Evolutionary conservation across 805 yeast genomes (phyloP), one percentile per base, ranked within the genome.

Genomic region (Cyberlindnera lachancei): DNA sequence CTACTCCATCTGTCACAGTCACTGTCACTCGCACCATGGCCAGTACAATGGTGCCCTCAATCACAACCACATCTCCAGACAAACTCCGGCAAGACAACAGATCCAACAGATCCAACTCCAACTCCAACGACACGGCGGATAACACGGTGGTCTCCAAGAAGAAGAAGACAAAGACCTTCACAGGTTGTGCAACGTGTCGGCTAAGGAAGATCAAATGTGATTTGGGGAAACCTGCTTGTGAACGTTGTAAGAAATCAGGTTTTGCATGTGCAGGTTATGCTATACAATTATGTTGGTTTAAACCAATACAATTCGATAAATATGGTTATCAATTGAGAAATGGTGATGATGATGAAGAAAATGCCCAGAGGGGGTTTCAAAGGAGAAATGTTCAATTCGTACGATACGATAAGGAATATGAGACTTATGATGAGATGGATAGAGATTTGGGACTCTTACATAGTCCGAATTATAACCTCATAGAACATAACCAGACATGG

Each of bases 141-240:
- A n/a, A n/a, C n/a, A n/a, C n/a, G n/a, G n/a, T n/a, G n/a, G n/a
- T n/a, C n/a, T n/a, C n/a, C n/a, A n/a, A n/a, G 21, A 49, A 44
- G 38, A 64, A 57, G 39, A 58, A 77, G 36, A 70, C 73, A 7
- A 87, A 86, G 51, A 77, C 92, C 0, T 86, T 84, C 50, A 76
- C 83, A 0, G 96, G 95, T 1, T 87, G 96, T 52, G 84, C 84
- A 64, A 83, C 95, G 0, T 86, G 96, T 48, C 66, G 95, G 27
- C 62, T 78, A 12, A 57, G 95, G 27, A 82, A 85, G 54, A 78
- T 86, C 29, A 76, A 82, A 36, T 87, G 96, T 55, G 95, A 85
- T 52, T 61, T 81, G 35, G 61, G 66, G 12, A 69, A 67, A 41
- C 96, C 96, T 0, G 52, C 59, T 11, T 87, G 96, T 56, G 51